Conservation (phyloP, 805 yeast genomes). For the Cyberlindnera mycetangii region DNA sequence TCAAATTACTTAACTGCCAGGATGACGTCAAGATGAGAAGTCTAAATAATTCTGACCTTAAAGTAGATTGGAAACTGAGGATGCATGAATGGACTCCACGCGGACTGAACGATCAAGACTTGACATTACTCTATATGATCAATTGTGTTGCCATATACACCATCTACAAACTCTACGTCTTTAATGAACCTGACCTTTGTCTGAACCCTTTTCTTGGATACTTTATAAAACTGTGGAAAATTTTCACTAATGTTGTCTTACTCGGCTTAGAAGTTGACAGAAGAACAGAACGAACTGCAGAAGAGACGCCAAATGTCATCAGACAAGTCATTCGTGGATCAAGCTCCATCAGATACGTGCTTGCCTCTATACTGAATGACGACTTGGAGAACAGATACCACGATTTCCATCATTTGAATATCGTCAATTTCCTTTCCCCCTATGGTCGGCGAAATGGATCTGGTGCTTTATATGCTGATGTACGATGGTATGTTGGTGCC, state of each 20-base stretch:
- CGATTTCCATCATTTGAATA: constrained; percentile 58
- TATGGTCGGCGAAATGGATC: constrained; percentile 58
- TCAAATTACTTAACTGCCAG: constrained; percentile 36
- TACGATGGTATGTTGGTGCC: constrained; percentile 56
- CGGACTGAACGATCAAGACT: constrained; percentile 32
- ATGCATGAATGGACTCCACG: constrained; percentile 38
- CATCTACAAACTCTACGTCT: constrained; percentile 41
- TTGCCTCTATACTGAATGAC: constrained; percentile 59
- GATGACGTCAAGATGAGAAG: constrained; percentile 41
- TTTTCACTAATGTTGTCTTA: constrained; percentile 55
- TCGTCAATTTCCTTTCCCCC: constrained; percentile 62
- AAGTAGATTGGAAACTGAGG: constrained; percentile 32
- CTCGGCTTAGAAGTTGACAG: constrained; percentile 62
- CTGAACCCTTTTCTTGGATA: constrained; percentile 61
- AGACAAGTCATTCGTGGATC: constrained; percentile 57
- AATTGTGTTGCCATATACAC: constrained; percentile 40
- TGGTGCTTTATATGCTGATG: constrained; percentile 58
- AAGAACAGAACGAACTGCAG: constrained; percentile 33
- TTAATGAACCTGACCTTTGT: constrained; percentile 36
- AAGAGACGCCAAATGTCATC: constrained; percentile 42
- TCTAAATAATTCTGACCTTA: constrained; percentile 38
- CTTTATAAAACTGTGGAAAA: constrained; percentile 63
- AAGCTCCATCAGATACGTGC: constrained; percentile 56
- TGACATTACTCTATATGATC: constrained; percentile 45
- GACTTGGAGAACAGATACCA: constrained; percentile 41